Evolutionary conservation across 257 asterid species (phyloP), one percentile per base, ranked within the genome.

Genomic region (Lavandula angustifolia): DNA sequence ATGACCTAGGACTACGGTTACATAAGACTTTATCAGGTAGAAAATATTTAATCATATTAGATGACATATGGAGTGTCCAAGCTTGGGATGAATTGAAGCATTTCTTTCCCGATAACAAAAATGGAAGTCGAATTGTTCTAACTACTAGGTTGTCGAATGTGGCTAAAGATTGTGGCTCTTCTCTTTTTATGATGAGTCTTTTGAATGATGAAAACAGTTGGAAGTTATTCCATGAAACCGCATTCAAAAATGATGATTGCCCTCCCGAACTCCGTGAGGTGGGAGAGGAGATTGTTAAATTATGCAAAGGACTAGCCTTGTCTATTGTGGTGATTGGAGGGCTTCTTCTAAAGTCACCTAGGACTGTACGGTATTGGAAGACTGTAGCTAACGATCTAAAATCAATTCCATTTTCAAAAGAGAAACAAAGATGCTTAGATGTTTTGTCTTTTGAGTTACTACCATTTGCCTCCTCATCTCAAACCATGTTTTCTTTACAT

Each of bases 401-500:
- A n/a, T 44, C 17, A 3, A 0, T 4, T 32, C 10, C 61, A 12
- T 1, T 8, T 7, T 46, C 58, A 3, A 11, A 33, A 33, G 32
- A 67, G 50, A 34, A 44, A 3, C 7, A 35, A 10, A 16, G 32
- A 16, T 32, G 72, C 64, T 43, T 43, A 12, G 18, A 56, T 18
- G 18, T 67, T 7, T 44, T 67, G 3, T 16, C 44, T 32, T n/a
- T 55, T 67, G 42, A 66, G 71, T 38, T 66, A 54, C 11, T 14
- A 11, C 16, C 55, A 54, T 35, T 32, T 66, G 55, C 64, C 71
- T 0, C 9, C 64, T 16, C 58, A 43, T 55, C 31, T 67, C 4
- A 67, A 55, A 16, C 64, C 72, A 44, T 55, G 65, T 34, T 67
- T 67, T 67, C 72, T 67, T 18, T 44, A 67, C 35, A 29, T 66